Conservation (phyloP, 345 rosid species). For the Pelargonium nanum region DNA sequence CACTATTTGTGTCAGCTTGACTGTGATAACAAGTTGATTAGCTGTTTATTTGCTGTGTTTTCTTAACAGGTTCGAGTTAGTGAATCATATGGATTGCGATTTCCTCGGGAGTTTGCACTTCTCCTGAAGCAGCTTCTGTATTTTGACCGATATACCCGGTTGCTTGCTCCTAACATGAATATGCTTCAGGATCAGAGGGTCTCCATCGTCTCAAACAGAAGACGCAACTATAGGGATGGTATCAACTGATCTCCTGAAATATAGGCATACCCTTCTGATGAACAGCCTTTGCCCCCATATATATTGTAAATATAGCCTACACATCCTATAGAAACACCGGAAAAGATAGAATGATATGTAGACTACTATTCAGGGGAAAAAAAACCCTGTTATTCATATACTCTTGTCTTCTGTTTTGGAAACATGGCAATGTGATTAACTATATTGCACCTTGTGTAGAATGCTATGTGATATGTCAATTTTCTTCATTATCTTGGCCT, state of each 20-base stretch:
- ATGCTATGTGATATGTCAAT: not conserved
- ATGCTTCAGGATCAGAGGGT: constrained; percentile 97
- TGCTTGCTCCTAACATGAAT: constrained; percentile 83
- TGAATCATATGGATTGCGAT: constrained; percentile 80
- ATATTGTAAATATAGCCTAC: not conserved
- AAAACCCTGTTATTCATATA: no score
- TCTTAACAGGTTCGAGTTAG: constrained; percentile 57
- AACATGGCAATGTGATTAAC: not conserved
- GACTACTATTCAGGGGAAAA: not conserved
- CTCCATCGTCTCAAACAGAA: constrained; percentile 56
- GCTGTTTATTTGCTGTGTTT: constrained; percentile 1
- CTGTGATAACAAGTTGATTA: not conserved
- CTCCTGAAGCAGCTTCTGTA: constrained; percentile 95
- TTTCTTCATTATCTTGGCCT: not conserved
- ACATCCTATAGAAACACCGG: not conserved
- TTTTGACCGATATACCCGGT: constrained; percentile 82
- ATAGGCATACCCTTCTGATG: not conserved
- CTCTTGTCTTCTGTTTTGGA: not conserved
- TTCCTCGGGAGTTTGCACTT: constrained; percentile 93
- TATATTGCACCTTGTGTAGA: not conserved
- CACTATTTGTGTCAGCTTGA: not conserved
- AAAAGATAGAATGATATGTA: not conserved
- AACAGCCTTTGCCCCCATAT: not conserved
- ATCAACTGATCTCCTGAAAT: constrained; percentile 20
- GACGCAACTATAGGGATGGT: constrained; percentile 35